phyloP scores from a whole-genome alignment of 768 basidiomycete genomes.

The Stropharia rugosoannulata region DNA sequence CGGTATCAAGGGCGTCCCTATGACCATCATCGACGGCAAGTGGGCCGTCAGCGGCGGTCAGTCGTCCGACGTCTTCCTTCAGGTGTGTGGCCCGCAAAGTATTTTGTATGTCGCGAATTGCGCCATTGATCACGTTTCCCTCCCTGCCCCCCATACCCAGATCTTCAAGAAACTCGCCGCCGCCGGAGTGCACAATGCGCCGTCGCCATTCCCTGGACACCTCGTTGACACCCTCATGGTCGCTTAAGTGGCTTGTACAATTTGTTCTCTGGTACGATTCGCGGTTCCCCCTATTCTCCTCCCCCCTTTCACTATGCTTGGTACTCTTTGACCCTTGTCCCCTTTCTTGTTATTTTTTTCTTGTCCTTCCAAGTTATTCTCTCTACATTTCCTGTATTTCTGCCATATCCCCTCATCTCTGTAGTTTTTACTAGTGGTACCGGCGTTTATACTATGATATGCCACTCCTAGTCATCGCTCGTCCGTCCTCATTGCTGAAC shows the following conservation, averaged over 20 bases:
- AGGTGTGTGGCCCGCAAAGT: conserved; percentile 39
- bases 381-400: neutral
- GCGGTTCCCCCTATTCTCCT: neutral
- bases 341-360: neutral
- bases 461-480: neutral
- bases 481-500: neutral
- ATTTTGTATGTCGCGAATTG: neutral
- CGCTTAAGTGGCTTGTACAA: conserved; percentile 15
- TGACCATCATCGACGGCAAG: conserved; percentile 75
- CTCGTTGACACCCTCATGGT: conserved; percentile 30
- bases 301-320: neutral
- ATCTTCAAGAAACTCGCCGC: conserved; percentile 54
- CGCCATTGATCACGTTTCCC: neutral
- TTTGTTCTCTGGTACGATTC: conserved; percentile 5
- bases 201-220: conserved; percentile 32
- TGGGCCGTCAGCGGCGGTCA: conserved; percentile 80
- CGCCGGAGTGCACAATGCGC: conserved; percentile 29
- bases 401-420: too few species aligned
- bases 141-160: too few species aligned
- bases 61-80: conserved; percentile 65
- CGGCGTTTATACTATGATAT: neutral
- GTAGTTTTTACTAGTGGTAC: neutral
- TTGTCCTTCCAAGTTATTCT: neutral
- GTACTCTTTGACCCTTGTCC: neutral
- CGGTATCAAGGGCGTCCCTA: conserved; percentile 78